These are phyloP conservation scores for Phytophthora foliorum DNA, from an alignment of 352 stramenopile genomes.

Conservation along the genomic window DNA sequence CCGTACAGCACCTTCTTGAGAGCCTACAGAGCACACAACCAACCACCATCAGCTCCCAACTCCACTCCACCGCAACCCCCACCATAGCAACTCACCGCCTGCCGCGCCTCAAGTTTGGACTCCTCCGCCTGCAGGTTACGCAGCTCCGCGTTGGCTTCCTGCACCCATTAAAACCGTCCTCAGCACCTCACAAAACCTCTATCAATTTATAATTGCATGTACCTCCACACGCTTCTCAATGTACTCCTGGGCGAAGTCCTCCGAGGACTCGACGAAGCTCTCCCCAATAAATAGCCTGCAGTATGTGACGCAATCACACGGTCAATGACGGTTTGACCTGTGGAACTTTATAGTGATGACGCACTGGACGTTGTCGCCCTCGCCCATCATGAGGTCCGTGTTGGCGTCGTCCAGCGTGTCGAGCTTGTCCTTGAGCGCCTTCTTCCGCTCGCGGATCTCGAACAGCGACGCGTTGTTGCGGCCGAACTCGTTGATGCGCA, in stretches of 20 bases:
- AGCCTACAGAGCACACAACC: constrained; percentile 31
- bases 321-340: not conserved
- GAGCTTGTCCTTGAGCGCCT: constrained; percentile 94
- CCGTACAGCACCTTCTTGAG: constrained; percentile 97
- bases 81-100: constrained; percentile 75
- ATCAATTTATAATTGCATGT: not conserved
- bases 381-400: constrained; percentile 98
- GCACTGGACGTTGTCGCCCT: constrained; percentile 86
- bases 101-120: constrained; percentile 88
- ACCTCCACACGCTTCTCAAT: constrained; percentile 93
- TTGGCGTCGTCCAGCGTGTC: constrained; percentile 97
- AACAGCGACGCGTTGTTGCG: constrained; percentile 95
- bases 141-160: constrained; percentile 82
- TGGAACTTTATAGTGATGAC: constrained; percentile 12
- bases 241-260: constrained; percentile 96
- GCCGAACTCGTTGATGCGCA: constrained; percentile 98
- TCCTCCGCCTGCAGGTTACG: constrained; percentile 90
- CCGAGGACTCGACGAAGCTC: constrained; percentile 95
- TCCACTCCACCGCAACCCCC: not conserved
- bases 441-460: constrained; percentile 93
- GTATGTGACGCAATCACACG: not conserved
- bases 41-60: constrained; percentile 6
- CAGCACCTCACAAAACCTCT: not conserved
- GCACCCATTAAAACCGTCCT: not conserved
- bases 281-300: constrained; percentile 94